A percentile compares a stretch with the other conserved stretches of the same genome.
These are phyloP conservation scores for Teunomyces atbi DNA, from an alignment of 805 yeast genomes.

Conservation along the genomic window DNA sequence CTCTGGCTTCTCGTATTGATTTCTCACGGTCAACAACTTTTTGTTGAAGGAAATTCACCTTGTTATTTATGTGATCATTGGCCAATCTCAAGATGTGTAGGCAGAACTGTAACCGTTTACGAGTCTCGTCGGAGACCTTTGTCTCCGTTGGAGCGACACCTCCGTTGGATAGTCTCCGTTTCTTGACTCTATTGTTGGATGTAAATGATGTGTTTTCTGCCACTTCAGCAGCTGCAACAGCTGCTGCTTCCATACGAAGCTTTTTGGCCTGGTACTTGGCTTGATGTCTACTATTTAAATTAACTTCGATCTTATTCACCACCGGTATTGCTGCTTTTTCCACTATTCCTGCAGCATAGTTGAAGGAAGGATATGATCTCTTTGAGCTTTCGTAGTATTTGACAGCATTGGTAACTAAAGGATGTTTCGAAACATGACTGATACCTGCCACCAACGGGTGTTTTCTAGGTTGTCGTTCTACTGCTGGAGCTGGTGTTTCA, in stretches of 20 bases:
- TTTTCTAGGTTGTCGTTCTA: conserved; percentile 9
- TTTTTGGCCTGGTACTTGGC: conserved; percentile 16
- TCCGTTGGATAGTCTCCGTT: conserved; percentile 3
- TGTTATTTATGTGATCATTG: conserved; percentile 67
- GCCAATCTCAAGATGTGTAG: conserved; percentile 79
- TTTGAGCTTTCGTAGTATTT: conserved; percentile 47
- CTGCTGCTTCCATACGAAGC: conserved; percentile 14
- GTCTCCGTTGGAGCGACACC: conserved; percentile 15
- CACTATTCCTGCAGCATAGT: conserved; percentile 60
- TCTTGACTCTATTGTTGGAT: conserved; percentile 3
- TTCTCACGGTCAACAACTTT: conserved; percentile 47
- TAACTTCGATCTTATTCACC: conserved; percentile 48
- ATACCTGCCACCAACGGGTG: conserved; percentile 43
- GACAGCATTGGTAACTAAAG: conserved; percentile 48
- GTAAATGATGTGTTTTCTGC: neutral
- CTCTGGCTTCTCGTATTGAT: conserved; percentile 22
- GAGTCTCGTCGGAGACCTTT: conserved; percentile 60
- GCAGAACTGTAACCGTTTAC: conserved; percentile 73
- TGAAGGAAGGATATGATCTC: conserved; percentile 47
- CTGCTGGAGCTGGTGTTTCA: conserved; percentile 10
- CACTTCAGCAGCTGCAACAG: conserved; percentile 3
- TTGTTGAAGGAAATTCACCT: conserved; percentile 60
- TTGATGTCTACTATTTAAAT: conserved; percentile 40
- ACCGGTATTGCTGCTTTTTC: conserved; percentile 56
- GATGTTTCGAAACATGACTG: conserved; percentile 37